A percentile compares a stretch with the other conserved stretches of the same genome.
Conservation (phyloP, 1,284 basidiomycete species). For the Ganoderma sinense region DNA sequence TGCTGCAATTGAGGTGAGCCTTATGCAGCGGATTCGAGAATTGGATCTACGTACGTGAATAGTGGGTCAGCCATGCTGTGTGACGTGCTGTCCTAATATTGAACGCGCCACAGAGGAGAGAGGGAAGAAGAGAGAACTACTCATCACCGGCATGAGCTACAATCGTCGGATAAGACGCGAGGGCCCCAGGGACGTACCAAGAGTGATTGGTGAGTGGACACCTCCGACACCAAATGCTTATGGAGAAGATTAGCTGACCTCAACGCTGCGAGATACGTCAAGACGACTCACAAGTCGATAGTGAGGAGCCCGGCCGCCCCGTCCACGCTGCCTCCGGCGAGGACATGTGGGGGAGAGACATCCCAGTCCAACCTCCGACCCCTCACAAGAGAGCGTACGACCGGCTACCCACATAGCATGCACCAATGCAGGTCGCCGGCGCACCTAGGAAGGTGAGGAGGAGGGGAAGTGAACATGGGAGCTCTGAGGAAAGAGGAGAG, state of each 20-base stretch:
- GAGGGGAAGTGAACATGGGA: no score
- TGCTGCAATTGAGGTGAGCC: not conserved
- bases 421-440: no score
- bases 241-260: not conserved
- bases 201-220: not conserved
- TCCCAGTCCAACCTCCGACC: not conserved
- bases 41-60: not conserved
- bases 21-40: not conserved
- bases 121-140: not conserved
- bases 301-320: not conserved
- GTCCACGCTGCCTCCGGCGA: not conserved
- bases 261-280: rapidly evolving
- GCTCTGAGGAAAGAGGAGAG: conserved; percentile 7
- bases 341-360: not conserved
- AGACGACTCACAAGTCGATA: not conserved
- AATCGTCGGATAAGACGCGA: not conserved
- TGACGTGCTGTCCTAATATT: not conserved
- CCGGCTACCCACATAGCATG: no score
- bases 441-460: no score
- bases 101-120: not conserved
- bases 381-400: no score
- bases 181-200: not conserved
- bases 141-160: not conserved
- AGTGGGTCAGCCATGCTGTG: not conserved
- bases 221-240: not conserved